Conservation (phyloP, 805 yeast genomes). For the Spathaspora hagerdaliae region DNA sequence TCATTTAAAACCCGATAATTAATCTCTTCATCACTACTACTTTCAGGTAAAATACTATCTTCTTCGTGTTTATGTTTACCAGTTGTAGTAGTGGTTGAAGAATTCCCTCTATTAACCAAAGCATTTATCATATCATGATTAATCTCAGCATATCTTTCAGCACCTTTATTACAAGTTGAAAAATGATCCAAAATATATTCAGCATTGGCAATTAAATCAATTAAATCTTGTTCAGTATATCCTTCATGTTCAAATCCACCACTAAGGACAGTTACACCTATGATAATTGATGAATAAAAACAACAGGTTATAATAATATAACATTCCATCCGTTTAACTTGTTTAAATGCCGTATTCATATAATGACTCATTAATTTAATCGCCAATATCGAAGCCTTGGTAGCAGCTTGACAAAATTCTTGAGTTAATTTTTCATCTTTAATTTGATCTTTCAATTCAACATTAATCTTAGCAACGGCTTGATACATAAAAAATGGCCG, state of each 20-base stretch:
- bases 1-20: conserved; percentile 7
- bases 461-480: conserved; percentile 5
- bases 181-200: conserved; percentile 8
- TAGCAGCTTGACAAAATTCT: conserved; percentile 12
- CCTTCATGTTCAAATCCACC: conserved; percentile 9
- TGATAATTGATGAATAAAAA: conserved; percentile 9
- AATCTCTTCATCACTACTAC: conserved; percentile 2
- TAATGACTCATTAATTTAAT: conserved; percentile 13
- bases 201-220: conserved; percentile 8
- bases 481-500: conserved; percentile 39
- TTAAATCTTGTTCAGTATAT: conserved; percentile 8
- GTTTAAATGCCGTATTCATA: conserved; percentile 8
- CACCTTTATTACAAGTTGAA: conserved; percentile 9
- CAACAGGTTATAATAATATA: conserved; percentile 13
- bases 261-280: conserved; percentile 7
- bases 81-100: not conserved
- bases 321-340: conserved; percentile 9
- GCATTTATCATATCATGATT: conserved; percentile 8
- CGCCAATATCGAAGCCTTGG: conserved; percentile 12
- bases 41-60: not conserved
- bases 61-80: not conserved
- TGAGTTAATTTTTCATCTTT: conserved; percentile 5
- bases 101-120: not conserved
- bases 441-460: not conserved
- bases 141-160: conserved; percentile 9